phyloP scores from a whole-genome alignment of 306 rosid species.

The Nissolia schottii region DNA sequence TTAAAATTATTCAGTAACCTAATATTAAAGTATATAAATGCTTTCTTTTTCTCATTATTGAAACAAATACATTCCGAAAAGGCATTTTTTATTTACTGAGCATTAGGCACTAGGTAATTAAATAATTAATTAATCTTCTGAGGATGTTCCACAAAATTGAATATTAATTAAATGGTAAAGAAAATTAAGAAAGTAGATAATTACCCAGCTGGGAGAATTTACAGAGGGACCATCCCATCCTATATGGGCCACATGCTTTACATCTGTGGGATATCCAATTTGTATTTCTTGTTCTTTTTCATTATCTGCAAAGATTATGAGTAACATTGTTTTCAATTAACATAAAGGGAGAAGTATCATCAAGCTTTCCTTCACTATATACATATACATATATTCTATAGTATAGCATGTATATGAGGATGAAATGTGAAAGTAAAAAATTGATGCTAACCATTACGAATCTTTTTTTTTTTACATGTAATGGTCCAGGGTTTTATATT shows the following conservation, averaged over 20 bases:
- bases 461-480: too few relatives aligned
- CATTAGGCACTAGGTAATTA: background rate
- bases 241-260: constrained; percentile 93
- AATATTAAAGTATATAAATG: too few relatives aligned
- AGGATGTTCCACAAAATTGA: background rate
- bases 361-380: background rate
- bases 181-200: background rate
- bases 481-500: too few relatives aligned
- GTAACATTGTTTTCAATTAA: background rate
- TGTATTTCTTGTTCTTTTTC: constrained; percentile 77
- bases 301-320: constrained; percentile 40
- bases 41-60: background rate
- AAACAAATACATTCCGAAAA: too few relatives aligned
- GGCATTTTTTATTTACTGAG: background rate
- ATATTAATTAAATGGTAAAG: background rate
- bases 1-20: too few relatives aligned
- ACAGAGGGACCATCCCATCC: constrained; percentile 98
- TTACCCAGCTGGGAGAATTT: constrained; percentile 92
- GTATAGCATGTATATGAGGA: background rate
- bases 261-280: constrained; percentile 90
- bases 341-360: background rate
- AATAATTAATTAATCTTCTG: background rate
- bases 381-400: too few relatives aligned
- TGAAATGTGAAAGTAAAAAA: background rate
- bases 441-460: background rate